Conservation (phyloP, 106 monocot species). For the Allium cepa region DNA sequence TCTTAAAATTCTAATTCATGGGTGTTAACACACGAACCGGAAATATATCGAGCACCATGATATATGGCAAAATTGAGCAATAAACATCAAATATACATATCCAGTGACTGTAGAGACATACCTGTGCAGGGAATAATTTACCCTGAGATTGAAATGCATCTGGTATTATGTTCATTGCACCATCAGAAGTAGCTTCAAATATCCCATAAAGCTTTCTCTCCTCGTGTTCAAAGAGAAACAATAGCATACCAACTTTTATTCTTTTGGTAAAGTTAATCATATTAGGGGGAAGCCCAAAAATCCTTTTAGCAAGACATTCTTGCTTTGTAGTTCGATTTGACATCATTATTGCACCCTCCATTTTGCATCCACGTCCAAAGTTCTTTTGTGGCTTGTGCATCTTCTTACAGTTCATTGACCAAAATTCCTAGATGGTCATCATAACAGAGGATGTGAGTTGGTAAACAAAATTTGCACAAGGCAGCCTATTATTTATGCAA, state of each 20-base stretch:
- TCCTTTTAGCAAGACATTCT: conserved; percentile 39
- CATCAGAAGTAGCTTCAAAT: conserved; percentile 73
- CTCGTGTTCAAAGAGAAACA: conserved; percentile 84
- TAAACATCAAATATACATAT: too few relatives aligned
- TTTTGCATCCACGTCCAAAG: not conserved
- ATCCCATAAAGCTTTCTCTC: conserved; percentile 71
- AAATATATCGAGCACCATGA: too few relatives aligned
- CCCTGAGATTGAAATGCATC: conserved; percentile 42
- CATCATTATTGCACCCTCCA: conserved; percentile 69
- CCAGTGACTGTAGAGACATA: conserved; percentile 7
- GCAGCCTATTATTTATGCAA: too few relatives aligned
- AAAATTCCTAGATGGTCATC: too few relatives aligned
- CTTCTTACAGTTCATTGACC: too few relatives aligned
- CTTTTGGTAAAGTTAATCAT: conserved; percentile 29
- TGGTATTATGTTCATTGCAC: conserved; percentile 51
- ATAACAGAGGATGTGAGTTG: too few relatives aligned
- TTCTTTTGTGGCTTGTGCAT: not conserved
- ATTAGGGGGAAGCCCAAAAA: conserved; percentile 59
- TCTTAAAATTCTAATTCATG: too few relatives aligned
- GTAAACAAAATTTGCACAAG: too few relatives aligned
- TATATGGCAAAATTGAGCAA: too few relatives aligned
- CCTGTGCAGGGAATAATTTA: conserved; percentile 65
- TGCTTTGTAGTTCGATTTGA: conserved; percentile 45
- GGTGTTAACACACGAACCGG: too few relatives aligned
- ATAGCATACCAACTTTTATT: conserved; percentile 53